Percentiles rank a stretch among this genome's conserved stretches.
phyloP scores from a whole-genome alignment of 2,329 filamentous ascomycete genomes.

The Trichophaea hybrida region DNA sequence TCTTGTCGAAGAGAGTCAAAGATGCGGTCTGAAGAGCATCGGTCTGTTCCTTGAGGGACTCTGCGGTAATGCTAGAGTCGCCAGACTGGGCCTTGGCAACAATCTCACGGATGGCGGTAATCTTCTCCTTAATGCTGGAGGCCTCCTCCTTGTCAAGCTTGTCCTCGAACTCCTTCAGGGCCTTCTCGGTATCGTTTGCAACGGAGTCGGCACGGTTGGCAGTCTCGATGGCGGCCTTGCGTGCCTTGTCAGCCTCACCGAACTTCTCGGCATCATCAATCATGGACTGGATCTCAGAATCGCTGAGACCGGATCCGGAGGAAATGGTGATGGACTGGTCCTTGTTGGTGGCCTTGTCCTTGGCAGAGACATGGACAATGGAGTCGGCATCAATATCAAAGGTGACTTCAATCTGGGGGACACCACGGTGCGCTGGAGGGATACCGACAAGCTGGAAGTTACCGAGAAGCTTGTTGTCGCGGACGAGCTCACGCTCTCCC shows the following conservation, averaged over 20 bases:
- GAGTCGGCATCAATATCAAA: conserved; percentile 98
- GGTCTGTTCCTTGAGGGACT: conserved; percentile 96
- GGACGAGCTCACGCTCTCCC: conserved; percentile 97
- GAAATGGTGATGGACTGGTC: conserved; percentile 99
- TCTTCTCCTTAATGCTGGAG: conserved; percentile 89
- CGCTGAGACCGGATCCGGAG: conserved; percentile 90
- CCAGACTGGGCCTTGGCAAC: conserved; percentile 89
- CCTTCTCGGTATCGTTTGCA: conserved; percentile 95
- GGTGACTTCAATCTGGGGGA: conserved; percentile 92
- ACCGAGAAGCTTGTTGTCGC: conserved; percentile 94
- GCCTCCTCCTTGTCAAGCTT: conserved; percentile 94
- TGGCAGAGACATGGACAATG: conserved; percentile 93
- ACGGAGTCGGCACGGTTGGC: conserved; percentile 96
- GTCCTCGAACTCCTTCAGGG: conserved; percentile 89
- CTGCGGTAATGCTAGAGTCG: conserved; percentile 70
- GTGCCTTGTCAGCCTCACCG: conserved; percentile 86
- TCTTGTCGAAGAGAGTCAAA: conserved; percentile 97
- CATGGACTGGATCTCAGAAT: conserved; percentile 92
- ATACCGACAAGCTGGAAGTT: conserved; percentile 99
- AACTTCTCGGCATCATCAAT: conserved; percentile 96
- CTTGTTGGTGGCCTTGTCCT: conserved; percentile 99
- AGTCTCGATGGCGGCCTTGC: conserved; percentile 86
- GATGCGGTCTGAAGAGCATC: conserved; percentile 93
- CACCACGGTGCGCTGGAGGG: conserved; percentile 86
- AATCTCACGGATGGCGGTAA: conserved; percentile 67